A percentile compares a stretch with the other conserved stretches of the same genome.
phyloP scores from a whole-genome alignment of 768 basidiomycete species.

The Tremella yokohamensis region DNA sequence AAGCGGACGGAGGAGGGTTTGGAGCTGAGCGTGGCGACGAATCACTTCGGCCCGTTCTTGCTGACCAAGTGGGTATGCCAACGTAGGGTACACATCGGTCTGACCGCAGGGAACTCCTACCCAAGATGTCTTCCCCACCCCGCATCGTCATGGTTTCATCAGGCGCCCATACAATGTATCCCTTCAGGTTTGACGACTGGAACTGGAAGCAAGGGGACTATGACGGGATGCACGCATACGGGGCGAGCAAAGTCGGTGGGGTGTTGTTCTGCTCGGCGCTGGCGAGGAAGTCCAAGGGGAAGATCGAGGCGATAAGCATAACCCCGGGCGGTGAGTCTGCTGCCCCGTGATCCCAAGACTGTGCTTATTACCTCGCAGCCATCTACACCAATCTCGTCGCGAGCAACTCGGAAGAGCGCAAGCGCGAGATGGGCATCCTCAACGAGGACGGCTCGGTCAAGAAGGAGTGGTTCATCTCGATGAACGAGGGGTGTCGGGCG shows the following conservation, averaged over 20 bases:
- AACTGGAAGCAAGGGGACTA: slow-evolving; percentile 9
- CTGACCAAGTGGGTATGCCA: slow-evolving; percentile 18
- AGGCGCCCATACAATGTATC: slow-evolving; percentile 7
- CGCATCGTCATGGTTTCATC: slow-evolving; percentile 17
- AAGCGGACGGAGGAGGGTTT: slow-evolving; percentile 11
- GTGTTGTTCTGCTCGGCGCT: slow-evolving; percentile 12
- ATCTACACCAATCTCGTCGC: slow-evolving; percentile 11
- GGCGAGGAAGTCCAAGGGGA: slow-evolving; percentile 10
- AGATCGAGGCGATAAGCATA: slow-evolving; percentile 11
- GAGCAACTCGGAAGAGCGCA: slow-evolving; percentile 6
- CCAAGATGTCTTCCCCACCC: slow-evolving; percentile 14
- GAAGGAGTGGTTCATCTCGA: no score
- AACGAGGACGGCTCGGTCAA: slow-evolving; percentile 9
- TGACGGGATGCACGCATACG: not conserved
- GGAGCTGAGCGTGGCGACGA: slow-evolving; percentile 5
- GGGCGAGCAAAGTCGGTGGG: slow-evolving; percentile 13
- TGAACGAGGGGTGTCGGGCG: not conserved
- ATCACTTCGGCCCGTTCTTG: slow-evolving; percentile 21
- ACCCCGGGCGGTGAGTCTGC: slow-evolving; percentile 13
- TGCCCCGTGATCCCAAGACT: not conserved
- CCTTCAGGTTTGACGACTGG: slow-evolving; percentile 12
- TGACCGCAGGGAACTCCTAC: slow-evolving; percentile 11
- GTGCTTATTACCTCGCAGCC: slow-evolving; percentile 5
- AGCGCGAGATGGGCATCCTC: slow-evolving; percentile 13
- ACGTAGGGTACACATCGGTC: not conserved